Percentiles rank a stretch among this genome's conserved stretches.
These are phyloP conservation scores for Trametes coccinea DNA, from an alignment of 768 basidiomycete species.

Conservation along the genomic window DNA sequence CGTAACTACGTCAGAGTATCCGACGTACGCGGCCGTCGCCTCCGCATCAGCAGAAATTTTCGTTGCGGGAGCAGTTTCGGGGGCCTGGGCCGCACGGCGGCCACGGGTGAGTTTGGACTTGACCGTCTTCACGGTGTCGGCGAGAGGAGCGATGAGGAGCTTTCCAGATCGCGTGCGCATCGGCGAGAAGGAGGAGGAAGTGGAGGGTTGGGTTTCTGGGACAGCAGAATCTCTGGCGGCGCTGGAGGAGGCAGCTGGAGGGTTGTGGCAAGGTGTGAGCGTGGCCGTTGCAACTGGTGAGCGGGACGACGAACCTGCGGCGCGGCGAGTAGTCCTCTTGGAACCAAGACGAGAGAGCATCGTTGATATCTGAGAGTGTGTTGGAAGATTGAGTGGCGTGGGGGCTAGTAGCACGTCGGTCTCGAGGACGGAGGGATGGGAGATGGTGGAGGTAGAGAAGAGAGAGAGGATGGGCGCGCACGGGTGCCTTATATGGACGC, in stretches of 20 bases:
- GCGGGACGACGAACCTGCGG: neutral
- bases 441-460: conserved; percentile 7
- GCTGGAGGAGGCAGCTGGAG: neutral
- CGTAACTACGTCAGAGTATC: neutral
- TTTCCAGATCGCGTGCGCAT: conserved; percentile 14
- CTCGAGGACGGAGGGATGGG: neutral
- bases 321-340: conserved; percentile 4
- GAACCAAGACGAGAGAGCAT: conserved; percentile 1
- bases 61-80: neutral
- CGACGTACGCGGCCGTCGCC: neutral
- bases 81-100: neutral
- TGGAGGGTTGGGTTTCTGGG: neutral
- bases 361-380: neutral
- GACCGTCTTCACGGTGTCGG: conserved; percentile 4
- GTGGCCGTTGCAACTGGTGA: neutral
- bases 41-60: neutral
- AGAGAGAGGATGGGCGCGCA: neutral
- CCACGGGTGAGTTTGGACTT: neutral
- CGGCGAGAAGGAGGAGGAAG: neutral
- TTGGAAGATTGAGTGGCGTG: neutral
- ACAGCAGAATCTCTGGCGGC: neutral
- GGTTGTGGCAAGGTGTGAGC: neutral
- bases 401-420: neutral
- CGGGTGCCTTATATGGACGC: conserved; percentile 3
- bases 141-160: neutral